Conservation (phyloP, 371 early-diverging fungal genomes). For the Mucor sp. region DNA sequence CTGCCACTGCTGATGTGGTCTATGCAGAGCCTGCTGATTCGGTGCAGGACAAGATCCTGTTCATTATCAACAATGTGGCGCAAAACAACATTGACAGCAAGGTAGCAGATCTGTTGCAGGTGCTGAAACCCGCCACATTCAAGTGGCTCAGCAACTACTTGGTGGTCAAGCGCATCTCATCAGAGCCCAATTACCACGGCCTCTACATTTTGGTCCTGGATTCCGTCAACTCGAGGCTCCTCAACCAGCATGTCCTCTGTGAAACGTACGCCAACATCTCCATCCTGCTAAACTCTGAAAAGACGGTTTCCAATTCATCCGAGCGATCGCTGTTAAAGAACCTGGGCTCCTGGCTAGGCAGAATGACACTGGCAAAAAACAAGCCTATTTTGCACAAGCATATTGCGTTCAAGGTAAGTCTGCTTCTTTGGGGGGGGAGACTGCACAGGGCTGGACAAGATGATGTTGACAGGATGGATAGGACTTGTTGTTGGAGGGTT, state of each 20-base stretch:
- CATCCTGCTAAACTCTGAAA: conserved; percentile 87
- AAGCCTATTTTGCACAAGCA: conserved; percentile 92
- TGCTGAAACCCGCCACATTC: conserved; percentile 65
- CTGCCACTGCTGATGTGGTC: conserved; percentile 25
- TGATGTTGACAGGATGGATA: too few relatives aligned
- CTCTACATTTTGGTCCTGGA: conserved; percentile 83
- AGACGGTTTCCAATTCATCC: conserved; percentile 82
- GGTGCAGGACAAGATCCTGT: conserved; percentile 87
- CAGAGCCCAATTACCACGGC: conserved; percentile 92
- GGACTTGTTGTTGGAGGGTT: conserved; percentile 91
- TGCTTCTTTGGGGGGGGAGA: too few relatives aligned
- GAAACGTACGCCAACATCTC: conserved; percentile 87
- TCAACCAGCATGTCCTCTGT: conserved; percentile 73
- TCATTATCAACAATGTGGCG: conserved; percentile 93
- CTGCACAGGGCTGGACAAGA: too few relatives aligned
- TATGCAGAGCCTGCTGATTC: conserved; percentile 66
- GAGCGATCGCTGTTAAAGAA: conserved; percentile 91
- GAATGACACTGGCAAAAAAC: conserved; percentile 88
- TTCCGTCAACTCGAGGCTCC: conserved; percentile 55
- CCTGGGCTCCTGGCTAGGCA: conserved; percentile 95
- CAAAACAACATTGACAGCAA: conserved; percentile 81
- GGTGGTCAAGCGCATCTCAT: conserved; percentile 88
- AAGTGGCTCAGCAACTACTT: conserved; percentile 93
- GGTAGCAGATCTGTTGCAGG: conserved; percentile 71
- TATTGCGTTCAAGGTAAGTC: conserved; percentile 83